Evolutionary conservation across 2,329 filamentous ascomycete species (phyloP), one percentile per base, ranked within the genome.

Genomic region (Arthrobotrys iridis): DNA sequence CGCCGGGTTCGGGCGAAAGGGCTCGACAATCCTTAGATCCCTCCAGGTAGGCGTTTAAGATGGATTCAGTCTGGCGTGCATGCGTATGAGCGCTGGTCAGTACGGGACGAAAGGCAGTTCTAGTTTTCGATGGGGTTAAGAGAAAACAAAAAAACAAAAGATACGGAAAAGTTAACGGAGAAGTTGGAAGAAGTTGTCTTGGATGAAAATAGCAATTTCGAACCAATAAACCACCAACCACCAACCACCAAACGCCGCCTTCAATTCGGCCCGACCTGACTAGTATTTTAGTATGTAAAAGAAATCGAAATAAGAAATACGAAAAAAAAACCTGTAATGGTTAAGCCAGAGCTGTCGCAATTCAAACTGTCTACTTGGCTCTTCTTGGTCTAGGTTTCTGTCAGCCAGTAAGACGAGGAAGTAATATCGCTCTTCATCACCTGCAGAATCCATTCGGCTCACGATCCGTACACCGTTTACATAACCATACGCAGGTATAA

Each of bases 1-100:
- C 45, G 58, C 62, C 62, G 68, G 52, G 43, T 74, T 74, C 70
- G 70, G 70, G 65, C 70, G 70, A 74, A 67, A 50, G 70, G 70
- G 33, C 50, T 26, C 30, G n/a, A 46, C 41, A 41, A 55, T 35
- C 50, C 50, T 37, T 55, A 30, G 28, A 22, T 18, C 30, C n/a
- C 28, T 41, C 40, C 41, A 66, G 40, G 22, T 33, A 45, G n/a
- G 20, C 24, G 33, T 48, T 68, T 68, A 20, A 57, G 46, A 37
- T 26, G 30, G 55, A 8, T 50, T 50, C 33, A 67, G 63, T 50
- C 52, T 48, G 55, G 52, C 63, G 50, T 13, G 11, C 15, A 4
- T 46, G 63, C 63, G n/a, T n/a, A 48, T 48, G 41, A 40, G 60
- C 45, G 41, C 22, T 41, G 55, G 43, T 28, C 22, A 20, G 55